Percentiles rank a stretch among this genome's conserved stretches.
Conservation (phyloP, 2,329 filamentous ascomycete genomes). For the Phoma sp. region DNA sequence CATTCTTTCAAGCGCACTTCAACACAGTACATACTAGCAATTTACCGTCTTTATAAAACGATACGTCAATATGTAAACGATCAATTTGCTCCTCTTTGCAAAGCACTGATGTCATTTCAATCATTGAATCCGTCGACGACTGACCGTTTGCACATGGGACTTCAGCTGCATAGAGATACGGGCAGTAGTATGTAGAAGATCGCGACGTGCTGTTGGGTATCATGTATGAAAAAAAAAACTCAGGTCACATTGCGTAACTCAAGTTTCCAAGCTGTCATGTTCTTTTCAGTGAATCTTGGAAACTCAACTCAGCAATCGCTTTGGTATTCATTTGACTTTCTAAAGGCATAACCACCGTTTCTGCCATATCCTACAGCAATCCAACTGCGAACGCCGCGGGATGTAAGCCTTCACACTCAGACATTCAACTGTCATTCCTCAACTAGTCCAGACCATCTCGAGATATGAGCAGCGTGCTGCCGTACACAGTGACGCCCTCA, state of each 20-base stretch:
- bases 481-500: no score
- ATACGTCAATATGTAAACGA: background rate
- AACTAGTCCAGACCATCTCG: background rate
- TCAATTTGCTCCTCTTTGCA: background rate
- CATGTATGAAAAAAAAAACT: no score
- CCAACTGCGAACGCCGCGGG: background rate
- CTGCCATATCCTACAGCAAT: background rate
- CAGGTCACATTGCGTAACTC: no score
- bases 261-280: no score
- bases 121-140: background rate
- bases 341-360: background rate
- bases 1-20: background rate
- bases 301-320: no score
- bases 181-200: no score
- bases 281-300: no score
- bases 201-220: no score
- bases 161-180: no score
- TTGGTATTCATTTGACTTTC: no score
- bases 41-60: conserved; percentile 5
- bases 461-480: background rate
- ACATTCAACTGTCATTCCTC: background rate
- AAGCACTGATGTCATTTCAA: background rate
- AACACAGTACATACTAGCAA: conserved; percentile 1
- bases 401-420: background rate
- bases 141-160: background rate